phyloP scores from a whole-genome alignment of 2,329 filamentous ascomycete genomes.

The Hymenoscyphus occultus region DNA sequence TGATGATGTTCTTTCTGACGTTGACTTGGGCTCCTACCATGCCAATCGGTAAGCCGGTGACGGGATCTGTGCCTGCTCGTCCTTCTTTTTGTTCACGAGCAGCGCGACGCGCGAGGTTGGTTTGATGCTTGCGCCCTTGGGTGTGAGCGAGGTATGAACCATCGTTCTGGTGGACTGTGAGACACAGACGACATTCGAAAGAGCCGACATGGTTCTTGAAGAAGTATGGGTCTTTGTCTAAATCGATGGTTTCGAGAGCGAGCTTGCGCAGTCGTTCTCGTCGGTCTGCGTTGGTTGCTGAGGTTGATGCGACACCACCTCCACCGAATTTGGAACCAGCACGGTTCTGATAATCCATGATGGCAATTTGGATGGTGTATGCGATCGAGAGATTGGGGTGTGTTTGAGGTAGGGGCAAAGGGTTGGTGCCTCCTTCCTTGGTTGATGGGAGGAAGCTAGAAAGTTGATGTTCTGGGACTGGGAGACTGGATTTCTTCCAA shows the following conservation, averaged over 20 bases:
- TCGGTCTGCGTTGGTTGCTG: constrained; percentile 92
- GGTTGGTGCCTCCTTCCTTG: constrained; percentile 1
- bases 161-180: constrained; percentile 98
- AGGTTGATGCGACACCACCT: constrained; percentile 90
- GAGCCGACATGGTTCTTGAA: constrained; percentile 99
- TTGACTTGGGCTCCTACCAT: constrained; percentile 62
- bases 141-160: constrained; percentile 98
- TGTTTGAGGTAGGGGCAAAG: background rate
- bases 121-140: constrained; percentile 98
- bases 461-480: constrained; percentile 3
- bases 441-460: constrained; percentile 5
- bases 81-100: constrained; percentile 95
- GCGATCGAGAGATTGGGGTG: background rate
- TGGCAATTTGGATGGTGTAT: constrained; percentile 4
- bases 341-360: constrained; percentile 80
- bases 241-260: constrained; percentile 96
- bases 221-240: constrained; percentile 99
- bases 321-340: constrained; percentile 97
- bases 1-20: constrained; percentile 79
- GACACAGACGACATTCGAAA: constrained; percentile 94
- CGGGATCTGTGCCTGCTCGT: constrained; percentile 60
- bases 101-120: constrained; percentile 90
- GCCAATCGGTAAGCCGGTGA: constrained; percentile 69
- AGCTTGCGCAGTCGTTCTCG: constrained; percentile 97
- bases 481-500: constrained; percentile 12